Conservation (phyloP, 179 eudicot species). For the Heliamphora pulchella region DNA sequence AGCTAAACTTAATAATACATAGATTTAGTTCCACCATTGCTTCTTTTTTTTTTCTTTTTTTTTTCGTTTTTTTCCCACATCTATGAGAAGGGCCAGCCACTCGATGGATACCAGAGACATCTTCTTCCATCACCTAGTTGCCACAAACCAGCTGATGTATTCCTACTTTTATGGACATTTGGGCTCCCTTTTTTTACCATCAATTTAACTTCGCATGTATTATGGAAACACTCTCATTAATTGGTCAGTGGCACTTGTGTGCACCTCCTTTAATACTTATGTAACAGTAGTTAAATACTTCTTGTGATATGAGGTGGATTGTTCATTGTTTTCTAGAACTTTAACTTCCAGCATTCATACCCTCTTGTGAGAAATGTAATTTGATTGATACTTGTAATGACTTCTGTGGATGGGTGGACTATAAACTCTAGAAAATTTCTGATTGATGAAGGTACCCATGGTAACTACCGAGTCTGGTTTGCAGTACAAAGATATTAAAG, state of each 20-base stretch:
- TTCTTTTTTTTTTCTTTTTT: not conserved
- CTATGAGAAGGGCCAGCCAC: no score
- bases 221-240: not conserved
- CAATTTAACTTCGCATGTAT: not conserved
- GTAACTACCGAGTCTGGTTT: constrained; percentile 93
- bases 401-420: not conserved
- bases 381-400: not conserved
- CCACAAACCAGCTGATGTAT: no score
- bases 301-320: not conserved
- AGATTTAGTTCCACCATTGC: not conserved
- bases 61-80: no score
- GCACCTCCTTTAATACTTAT: not conserved
- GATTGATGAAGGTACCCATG: constrained; percentile 63
- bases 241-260: not conserved
- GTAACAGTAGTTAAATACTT: not conserved
- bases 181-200: not conserved
- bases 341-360: not conserved
- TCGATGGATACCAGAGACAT: no score
- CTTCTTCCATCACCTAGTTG: no score
- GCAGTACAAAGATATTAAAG: constrained; percentile 87
- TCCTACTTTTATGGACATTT: not conserved
- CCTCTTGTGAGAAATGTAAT: not conserved
- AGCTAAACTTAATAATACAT: not conserved
- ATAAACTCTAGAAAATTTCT: not conserved
- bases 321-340: not conserved